Evolutionary conservation across 306 rosid genomes (phyloP).

Genomic region (Senna tora): DNA sequence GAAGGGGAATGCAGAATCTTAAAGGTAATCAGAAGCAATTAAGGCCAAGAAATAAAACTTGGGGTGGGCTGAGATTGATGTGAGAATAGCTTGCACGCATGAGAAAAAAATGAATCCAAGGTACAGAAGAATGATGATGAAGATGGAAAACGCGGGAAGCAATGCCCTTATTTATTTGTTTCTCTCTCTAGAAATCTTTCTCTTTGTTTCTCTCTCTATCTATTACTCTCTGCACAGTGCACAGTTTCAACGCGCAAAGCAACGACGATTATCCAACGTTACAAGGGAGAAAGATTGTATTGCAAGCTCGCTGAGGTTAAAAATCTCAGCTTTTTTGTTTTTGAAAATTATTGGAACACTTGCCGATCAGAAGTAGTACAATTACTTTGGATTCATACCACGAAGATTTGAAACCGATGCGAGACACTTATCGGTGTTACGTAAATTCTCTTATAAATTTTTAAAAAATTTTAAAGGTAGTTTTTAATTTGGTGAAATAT

Average conservation of each 20-base stretch:
- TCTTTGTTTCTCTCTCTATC: constrained; percentile 16
- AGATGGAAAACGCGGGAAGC: constrained; percentile 77
- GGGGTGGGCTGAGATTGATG: constrained; percentile 31
- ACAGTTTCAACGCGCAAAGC: constrained; percentile 61
- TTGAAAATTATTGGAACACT: background rate
- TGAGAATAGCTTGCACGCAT: constrained; percentile 93
- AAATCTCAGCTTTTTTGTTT: background rate
- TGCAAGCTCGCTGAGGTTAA: constrained; percentile 15
- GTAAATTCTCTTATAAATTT: too few species aligned
- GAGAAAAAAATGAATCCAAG: constrained; percentile 50
- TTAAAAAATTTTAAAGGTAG: too few species aligned
- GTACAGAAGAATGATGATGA: constrained; percentile 45
- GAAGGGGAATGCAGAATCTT: constrained; percentile 60
- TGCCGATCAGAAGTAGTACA: too few species aligned
- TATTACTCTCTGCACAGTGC: constrained; percentile 16
- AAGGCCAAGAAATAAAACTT: constrained; percentile 47
- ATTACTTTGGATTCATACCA: too few species aligned
- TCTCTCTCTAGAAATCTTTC: constrained; percentile 28
- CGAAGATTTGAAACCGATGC: too few species aligned
- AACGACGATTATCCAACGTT: constrained; percentile 40
- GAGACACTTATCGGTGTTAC: too few species aligned
- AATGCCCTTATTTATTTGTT: constrained; percentile 30
- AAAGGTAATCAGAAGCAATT: constrained; percentile 49
- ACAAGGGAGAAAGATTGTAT: background rate
- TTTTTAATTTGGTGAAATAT: too few species aligned